Percentiles rank a stretch among this genome's conserved stretches.
phyloP scores from a whole-genome alignment of 2,329 filamentous ascomycete species.

The Xylariaceae sp. region DNA sequence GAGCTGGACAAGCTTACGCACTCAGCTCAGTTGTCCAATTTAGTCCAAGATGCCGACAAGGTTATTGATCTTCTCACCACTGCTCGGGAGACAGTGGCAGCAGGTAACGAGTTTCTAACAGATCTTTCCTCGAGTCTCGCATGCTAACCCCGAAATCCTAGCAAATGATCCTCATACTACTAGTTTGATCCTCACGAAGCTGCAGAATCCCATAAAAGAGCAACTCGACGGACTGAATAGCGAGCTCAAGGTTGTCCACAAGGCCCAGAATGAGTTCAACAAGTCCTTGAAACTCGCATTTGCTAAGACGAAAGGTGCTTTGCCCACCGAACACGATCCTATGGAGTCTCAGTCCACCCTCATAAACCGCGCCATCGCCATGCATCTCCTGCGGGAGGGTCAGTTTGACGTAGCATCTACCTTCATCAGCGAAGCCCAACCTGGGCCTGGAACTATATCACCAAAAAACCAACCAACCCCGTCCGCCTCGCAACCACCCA shows the following conservation, averaged over 20 bases:
- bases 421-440: slow-evolving; percentile 73
- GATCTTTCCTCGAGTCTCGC: neutral
- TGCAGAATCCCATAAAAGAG: slow-evolving; percentile 83
- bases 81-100: slow-evolving; percentile 73
- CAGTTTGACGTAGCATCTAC: slow-evolving; percentile 86
- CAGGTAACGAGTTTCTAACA: slow-evolving; percentile 51
- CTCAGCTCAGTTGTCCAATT: slow-evolving; percentile 69
- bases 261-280: slow-evolving; percentile 78
- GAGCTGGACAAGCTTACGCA: slow-evolving; percentile 74
- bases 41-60: slow-evolving; percentile 78
- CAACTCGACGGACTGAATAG: slow-evolving; percentile 80
- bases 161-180: slow-evolving; percentile 68
- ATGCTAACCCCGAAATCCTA: slow-evolving; percentile 12
- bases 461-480: slow-evolving; percentile 32
- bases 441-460: slow-evolving; percentile 26
- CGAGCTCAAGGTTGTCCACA: slow-evolving; percentile 81
- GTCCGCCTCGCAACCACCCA: slow-evolving; percentile 19
- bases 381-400: slow-evolving; percentile 94
- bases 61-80: slow-evolving; percentile 76
- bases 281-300: slow-evolving; percentile 83
- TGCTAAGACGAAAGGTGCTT: slow-evolving; percentile 68
- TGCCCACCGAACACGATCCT: slow-evolving; percentile 79
- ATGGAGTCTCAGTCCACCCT: slow-evolving; percentile 74
- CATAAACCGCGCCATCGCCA: slow-evolving; percentile 91
- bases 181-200: slow-evolving; percentile 74